phyloP scores from a whole-genome alignment of 805 yeast genomes.

The Candida nanaspora region DNA sequence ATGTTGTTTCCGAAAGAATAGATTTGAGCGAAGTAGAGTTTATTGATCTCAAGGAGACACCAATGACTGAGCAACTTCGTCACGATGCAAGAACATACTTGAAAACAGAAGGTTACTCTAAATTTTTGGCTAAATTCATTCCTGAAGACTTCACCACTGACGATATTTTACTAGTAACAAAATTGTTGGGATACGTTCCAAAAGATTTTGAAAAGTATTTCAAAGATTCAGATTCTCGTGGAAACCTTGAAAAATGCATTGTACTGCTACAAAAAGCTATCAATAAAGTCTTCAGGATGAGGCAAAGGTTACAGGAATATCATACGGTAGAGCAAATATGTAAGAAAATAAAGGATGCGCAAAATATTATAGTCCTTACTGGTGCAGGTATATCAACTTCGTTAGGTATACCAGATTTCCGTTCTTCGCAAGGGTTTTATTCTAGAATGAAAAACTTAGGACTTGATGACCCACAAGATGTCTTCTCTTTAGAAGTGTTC shows the following conservation, averaged over 20 bases:
- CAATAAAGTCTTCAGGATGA: conserved; percentile 48
- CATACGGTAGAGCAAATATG: conserved; percentile 53
- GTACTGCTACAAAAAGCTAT: conserved; percentile 56
- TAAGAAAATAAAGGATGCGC: conserved; percentile 43
- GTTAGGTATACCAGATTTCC: conserved; percentile 85
- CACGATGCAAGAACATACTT: conserved; percentile 44
- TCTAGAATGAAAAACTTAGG: conserved; percentile 61
- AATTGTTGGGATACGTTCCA: conserved; percentile 51
- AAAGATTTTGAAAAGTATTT: conserved; percentile 9
- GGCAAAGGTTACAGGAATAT: conserved; percentile 48
- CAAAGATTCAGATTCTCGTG: background rate
- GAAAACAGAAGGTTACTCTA: conserved; percentile 50
- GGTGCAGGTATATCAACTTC: conserved; percentile 94
- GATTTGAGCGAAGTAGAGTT: background rate
- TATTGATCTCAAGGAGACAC: conserved; percentile 9
- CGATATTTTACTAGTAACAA: conserved; percentile 49
- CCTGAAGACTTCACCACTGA: conserved; percentile 54
- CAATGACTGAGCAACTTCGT: conserved; percentile 34
- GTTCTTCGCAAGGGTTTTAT: conserved; percentile 85
- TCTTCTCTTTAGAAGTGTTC: conserved; percentile 69
- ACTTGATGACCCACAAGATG: conserved; percentile 83
- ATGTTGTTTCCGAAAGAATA: background rate
- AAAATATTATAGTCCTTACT: conserved; percentile 65
- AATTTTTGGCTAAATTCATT: conserved; percentile 54
- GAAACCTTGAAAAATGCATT: conserved; percentile 25